Evolutionary conservation across 768 basidiomycete species (phyloP), one percentile per base, ranked within the genome.

Genomic region (Lactarius trivialis): DNA sequence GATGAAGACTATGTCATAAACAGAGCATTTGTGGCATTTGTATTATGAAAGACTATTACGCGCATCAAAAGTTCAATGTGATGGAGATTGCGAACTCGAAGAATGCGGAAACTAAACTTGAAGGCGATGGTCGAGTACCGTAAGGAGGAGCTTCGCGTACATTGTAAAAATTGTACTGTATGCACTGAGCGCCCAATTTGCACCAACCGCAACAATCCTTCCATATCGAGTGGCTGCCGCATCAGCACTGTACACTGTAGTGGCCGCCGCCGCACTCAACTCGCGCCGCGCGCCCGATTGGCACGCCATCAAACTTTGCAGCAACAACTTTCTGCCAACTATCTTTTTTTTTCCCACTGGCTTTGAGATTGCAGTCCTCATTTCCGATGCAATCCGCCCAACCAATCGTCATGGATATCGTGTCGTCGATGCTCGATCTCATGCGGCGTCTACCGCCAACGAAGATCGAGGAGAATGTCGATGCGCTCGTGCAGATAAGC

Each of bases 381-480:
- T 21, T 21, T 19, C 11, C 21, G 5, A 45, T 12, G 28, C 49
- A 50, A 50, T 15, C 33, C 34, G 6, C 59, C 74, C 55, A 67
- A 89, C 15, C 88, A 43, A 15, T 41, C 39, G 24, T 14, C 88
- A 78, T 80, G 53, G 91, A 93, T 74, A 79, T 88, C 62, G 83
- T 93, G 52, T 91, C 94, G 70, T 89, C 91, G 59, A 93, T 96
- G 86, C 86, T 98, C 43, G 96, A 98, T 77, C 83, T 98, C 53
- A 89, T 95, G 83, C 85, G 97, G 58, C 88, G 97, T 17, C 82
- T 98, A n/a, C 97, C 97, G 8, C 96, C 97, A 3, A 90, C 86
- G 8, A 78, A 85, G 21, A 88, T 94, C 51, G 88, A 93, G 71
- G 84, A 90, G 72, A 98, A 96, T 75, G 85, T 98, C 66, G 78